Evolutionary conservation across 139 green algal species (phyloP).

Genomic region (Yamagishiella unicocca): DNA sequence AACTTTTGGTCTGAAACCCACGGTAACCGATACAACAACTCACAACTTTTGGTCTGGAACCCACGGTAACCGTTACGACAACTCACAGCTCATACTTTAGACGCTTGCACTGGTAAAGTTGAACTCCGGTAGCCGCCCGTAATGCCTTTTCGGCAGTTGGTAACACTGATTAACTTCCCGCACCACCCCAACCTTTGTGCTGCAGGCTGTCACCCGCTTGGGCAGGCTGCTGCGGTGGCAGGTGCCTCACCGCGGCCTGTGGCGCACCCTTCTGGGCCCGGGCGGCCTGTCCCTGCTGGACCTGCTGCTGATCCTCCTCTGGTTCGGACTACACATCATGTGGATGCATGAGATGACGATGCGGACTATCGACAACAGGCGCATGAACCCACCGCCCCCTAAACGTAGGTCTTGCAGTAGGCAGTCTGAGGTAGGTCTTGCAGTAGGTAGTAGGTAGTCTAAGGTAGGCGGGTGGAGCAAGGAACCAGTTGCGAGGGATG

Average conservation of each 20-base stretch:
- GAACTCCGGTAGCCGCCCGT: neutral
- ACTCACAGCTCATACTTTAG: neutral
- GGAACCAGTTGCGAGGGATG: neutral
- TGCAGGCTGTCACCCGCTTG: neutral
- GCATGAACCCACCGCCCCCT: neutral
- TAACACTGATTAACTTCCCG: too few species aligned
- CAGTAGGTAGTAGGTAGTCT: neutral
- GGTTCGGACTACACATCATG: constrained; percentile 30
- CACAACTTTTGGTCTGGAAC: too few species aligned
- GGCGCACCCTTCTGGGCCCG: constrained; percentile 10
- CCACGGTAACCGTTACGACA: neutral
- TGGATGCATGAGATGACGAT: constrained; percentile 40
- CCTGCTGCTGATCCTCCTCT: constrained; percentile 23
- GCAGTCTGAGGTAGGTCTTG: neutral
- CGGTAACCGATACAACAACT: neutral
- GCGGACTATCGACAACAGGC: constrained; percentile 11
- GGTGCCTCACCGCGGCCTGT: neutral
- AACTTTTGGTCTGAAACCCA: too few species aligned
- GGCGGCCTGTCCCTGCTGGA: constrained; percentile 22
- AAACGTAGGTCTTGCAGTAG: neutral
- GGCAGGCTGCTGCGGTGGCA: neutral
- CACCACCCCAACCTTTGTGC: neutral
- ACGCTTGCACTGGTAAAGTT: neutral
- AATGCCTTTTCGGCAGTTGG: too few species aligned
- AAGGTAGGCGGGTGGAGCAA: neutral